Percentiles rank a stretch among this genome's conserved stretches.
Evolutionary conservation across 768 basidiomycete species (phyloP).

Genomic region (Leucosporidium yakuticum): DNA sequence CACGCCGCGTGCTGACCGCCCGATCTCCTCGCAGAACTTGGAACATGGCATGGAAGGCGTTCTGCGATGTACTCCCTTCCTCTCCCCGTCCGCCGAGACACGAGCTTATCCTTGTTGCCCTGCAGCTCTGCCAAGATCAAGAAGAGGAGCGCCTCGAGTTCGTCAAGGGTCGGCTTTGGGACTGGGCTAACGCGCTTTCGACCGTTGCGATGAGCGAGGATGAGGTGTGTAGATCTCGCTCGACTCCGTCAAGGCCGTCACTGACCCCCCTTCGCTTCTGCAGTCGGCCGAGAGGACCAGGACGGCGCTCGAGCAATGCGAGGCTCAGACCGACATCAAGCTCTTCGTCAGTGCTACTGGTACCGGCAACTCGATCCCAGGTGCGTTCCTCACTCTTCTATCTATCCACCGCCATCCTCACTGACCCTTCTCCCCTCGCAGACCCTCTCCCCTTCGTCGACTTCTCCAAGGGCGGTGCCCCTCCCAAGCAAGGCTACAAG

Average conservation of each 20-base stretch:
- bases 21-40: slow-evolving; percentile 54
- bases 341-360: slow-evolving; percentile 82
- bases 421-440: slow-evolving; percentile 19
- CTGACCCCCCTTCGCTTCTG: not conserved
- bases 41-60: slow-evolving; percentile 89
- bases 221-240: slow-evolving; percentile 55
- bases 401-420: not conserved
- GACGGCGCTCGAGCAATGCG: slow-evolving; percentile 77
- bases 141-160: slow-evolving; percentile 93
- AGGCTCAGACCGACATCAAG: slow-evolving; percentile 80
- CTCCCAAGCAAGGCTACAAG: slow-evolving; percentile 40
- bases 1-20: not conserved
- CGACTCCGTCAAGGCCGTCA: not conserved
- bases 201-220: slow-evolving; percentile 93
- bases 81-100: not conserved
- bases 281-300: slow-evolving; percentile 89
- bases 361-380: slow-evolving; percentile 76
- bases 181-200: slow-evolving; percentile 91
- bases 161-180: slow-evolving; percentile 92
- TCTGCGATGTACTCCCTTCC: slow-evolving; percentile 60
- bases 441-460: slow-evolving; percentile 83
- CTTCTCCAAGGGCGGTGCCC: slow-evolving; percentile 49
- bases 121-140: slow-evolving; percentile 73
- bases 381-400: slow-evolving; percentile 29
- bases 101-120: not conserved